Base-by-base conservation (phyloP, 1,284 basidiomycete species). In the Ganoderma leucocontextum region DNA sequence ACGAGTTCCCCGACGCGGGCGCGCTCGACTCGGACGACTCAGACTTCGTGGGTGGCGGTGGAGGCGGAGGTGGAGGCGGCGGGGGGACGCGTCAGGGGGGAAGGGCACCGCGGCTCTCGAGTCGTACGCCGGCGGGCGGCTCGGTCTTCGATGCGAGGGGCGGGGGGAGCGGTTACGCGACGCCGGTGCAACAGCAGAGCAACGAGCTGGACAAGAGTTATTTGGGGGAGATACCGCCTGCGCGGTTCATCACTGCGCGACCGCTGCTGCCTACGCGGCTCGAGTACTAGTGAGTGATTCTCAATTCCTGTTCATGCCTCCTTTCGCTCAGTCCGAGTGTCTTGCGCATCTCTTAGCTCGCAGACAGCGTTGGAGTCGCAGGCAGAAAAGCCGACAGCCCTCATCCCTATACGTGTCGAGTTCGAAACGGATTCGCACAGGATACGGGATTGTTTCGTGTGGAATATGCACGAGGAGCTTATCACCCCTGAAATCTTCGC, bases 391-490 rank as follows among this genome's bases (percentile, higher is more conserved):
- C 86, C 89, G 33, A 87, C 92, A 5, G 84, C 91, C 2, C 88
- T 97, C 35, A 90, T 99, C 4, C 97, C 97, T 10, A 95, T 99
- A 72, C 92, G 95, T 60, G 92, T 99, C 68, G 97, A 99, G 76
- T 91, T 98, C 74, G 96, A 99, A 78, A 96, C 96, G 4, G 93
- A 96, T 9, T 92, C 92, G 0, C 93, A 95, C 77, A 88, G 96
- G 75, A 91, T 99, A 78, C 91, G 96, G 66, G 97, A 99, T 77
- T 93, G 93, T 72, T 99, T 99, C 80, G 88, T 96, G n/a, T 99
- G 97, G 97, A 98, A 99, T 77, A 80, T 96, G 63, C 89, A 94
- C 76, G 95, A 94, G 82, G 84, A 82, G 19, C 84, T 95, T 72
- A 89, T 97, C 74, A 92, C 90, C 55, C 96, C 97, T 0, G 89